phyloP scores from a whole-genome alignment of 73 alveolate species.

The Stentor roeselii region DNA sequence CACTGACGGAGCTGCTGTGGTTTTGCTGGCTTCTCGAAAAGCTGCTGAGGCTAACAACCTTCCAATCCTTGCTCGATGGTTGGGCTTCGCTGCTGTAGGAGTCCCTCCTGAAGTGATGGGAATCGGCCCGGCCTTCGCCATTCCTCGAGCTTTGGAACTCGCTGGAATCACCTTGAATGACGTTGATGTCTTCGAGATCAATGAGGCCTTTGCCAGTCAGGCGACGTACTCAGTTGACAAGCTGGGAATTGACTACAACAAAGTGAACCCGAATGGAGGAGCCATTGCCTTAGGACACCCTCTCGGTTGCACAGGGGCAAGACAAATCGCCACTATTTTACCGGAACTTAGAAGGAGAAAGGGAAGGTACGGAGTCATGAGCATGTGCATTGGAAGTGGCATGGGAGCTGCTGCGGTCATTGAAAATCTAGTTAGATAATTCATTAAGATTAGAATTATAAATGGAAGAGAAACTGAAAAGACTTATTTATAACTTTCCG shows the following conservation, averaged over 20 bases:
- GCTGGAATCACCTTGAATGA: conserved; percentile 90
- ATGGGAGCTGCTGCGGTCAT: conserved; percentile 99
- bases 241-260: conserved; percentile 89
- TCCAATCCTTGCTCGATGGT: conserved; percentile 86
- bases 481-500: too few relatives aligned
- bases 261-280: conserved; percentile 99
- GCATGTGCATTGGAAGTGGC: conserved; percentile 99
- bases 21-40: conserved; percentile 90
- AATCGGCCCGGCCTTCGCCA: conserved; percentile 99
- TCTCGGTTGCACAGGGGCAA: conserved; percentile 97
- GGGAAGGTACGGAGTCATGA: conserved; percentile 97
- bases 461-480: too few relatives aligned
- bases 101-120: conserved; percentile 99
- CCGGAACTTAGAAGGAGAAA: conserved; percentile 95
- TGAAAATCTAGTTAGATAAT: conserved; percentile 79
- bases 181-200: conserved; percentile 97
- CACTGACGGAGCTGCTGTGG: conserved; percentile 99
- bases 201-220: conserved; percentile 99
- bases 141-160: conserved; percentile 94
- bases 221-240: conserved; percentile 88
- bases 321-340: conserved; percentile 95
- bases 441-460: too few relatives aligned
- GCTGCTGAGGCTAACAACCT: conserved; percentile 85
- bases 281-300: conserved; percentile 99
- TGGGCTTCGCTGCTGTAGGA: conserved; percentile 95